A percentile compares a stretch with the other conserved stretches of the same genome.
phyloP scores from a whole-genome alignment of 352 stramenopile genomes.

The Phytophthora cryptogea region DNA sequence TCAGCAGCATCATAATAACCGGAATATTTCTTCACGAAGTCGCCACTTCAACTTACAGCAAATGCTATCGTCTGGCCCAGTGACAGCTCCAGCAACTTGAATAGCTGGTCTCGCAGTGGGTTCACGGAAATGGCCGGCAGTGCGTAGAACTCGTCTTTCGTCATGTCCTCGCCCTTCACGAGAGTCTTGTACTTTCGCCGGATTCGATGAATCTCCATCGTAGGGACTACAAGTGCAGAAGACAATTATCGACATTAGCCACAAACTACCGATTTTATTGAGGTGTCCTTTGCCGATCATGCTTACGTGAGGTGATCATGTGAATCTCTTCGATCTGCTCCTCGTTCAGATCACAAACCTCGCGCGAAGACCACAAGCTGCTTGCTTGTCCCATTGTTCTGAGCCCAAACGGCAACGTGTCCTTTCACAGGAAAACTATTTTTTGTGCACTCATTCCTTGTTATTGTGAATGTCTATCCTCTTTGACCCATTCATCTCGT shows the following conservation, averaged over 20 bases:
- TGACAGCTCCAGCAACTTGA: conserved; percentile 51
- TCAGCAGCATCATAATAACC: too few species aligned
- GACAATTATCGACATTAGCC: neutral
- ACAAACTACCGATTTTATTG: neutral
- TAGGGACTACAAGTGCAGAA: conserved; percentile 37
- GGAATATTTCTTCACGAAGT: too few species aligned
- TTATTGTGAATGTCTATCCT: conserved; percentile 22
- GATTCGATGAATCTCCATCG: conserved; percentile 61
- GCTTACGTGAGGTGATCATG: conserved; percentile 62
- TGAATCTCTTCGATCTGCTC: conserved; percentile 64
- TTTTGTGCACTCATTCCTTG: conserved; percentile 12
- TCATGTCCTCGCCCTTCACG: conserved; percentile 53
- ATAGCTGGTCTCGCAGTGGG: conserved; percentile 50
- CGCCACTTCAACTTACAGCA: conserved; percentile 19
- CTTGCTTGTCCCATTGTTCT: conserved; percentile 25
- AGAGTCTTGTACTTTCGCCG: conserved; percentile 44
- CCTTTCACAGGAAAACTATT: conserved; percentile 13
- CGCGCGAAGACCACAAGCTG: conserved; percentile 21
- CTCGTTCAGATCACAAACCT: conserved; percentile 50
- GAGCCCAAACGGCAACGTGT: neutral
- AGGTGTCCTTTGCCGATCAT: neutral
- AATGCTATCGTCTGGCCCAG: conserved; percentile 39
- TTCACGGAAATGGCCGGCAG: conserved; percentile 47
- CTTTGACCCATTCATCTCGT: conserved; percentile 8
- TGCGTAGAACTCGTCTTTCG: conserved; percentile 56